phyloP scores from a whole-genome alignment of 2,329 filamentous ascomycete species.

The Pseudogymnoascus sp. region DNA sequence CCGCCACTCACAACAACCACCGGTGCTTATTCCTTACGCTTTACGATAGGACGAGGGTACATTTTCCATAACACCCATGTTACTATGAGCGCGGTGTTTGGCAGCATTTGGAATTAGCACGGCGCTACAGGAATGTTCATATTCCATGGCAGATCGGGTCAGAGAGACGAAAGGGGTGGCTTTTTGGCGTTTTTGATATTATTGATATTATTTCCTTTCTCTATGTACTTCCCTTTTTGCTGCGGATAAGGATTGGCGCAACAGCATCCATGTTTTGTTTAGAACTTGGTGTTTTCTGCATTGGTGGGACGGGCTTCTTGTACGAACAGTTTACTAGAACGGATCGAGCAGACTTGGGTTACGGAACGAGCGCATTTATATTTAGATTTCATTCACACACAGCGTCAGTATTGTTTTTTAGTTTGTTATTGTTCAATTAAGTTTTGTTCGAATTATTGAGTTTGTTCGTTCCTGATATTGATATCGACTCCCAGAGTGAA shows the following conservation, averaged over 20 bases:
- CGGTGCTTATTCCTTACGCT: background rate
- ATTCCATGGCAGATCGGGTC: background rate
- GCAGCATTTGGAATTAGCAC: background rate
- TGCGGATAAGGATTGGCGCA: background rate
- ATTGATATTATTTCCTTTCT: background rate
- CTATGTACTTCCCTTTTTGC: background rate
- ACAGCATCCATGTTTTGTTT: background rate
- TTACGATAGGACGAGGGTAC: background rate
- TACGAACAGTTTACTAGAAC: background rate
- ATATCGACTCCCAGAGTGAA: background rate
- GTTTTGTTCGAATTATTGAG: background rate
- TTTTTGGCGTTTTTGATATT: background rate
- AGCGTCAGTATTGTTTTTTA: background rate
- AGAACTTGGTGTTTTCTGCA: background rate
- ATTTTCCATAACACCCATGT: background rate
- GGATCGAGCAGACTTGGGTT: background rate
- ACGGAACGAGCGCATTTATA: background rate
- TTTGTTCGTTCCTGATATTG: background rate
- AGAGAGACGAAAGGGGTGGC: background rate
- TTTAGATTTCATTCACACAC: background rate
- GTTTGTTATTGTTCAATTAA: background rate
- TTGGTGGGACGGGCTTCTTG: background rate
- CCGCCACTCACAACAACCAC: background rate
- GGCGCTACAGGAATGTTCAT: background rate
- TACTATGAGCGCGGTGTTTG: background rate